Percentiles rank a stretch among this genome's conserved stretches.
Conservation (phyloP, 495 filamentous ascomycete genomes). For the Tuber umbilicatum region DNA sequence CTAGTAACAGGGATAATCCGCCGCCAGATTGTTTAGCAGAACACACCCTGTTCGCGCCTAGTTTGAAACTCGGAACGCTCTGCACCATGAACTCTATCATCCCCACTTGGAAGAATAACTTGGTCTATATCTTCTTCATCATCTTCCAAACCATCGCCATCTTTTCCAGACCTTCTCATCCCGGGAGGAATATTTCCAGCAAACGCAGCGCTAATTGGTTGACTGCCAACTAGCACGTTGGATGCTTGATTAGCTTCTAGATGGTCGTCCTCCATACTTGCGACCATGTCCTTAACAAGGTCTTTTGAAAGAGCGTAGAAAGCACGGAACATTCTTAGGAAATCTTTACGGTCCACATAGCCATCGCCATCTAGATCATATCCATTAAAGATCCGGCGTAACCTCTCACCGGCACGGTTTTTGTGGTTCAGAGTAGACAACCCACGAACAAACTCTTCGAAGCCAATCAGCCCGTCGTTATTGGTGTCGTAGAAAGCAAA, state of each 20-base stretch:
- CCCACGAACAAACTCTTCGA: slow-evolving; percentile 80
- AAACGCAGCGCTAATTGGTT: slow-evolving; percentile 70
- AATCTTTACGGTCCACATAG: slow-evolving; percentile 79
- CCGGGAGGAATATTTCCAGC: slow-evolving; percentile 56
- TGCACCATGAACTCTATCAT: slow-evolving; percentile 17
- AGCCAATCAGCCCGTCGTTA: slow-evolving; percentile 81
- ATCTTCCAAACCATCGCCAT: slow-evolving; percentile 12
- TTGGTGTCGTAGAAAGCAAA: slow-evolving; percentile 95
- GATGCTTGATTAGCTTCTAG: slow-evolving; percentile 64
- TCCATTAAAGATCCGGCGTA: slow-evolving; percentile 71
- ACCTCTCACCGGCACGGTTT: slow-evolving; percentile 53
- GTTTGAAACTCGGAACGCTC: slow-evolving; percentile 4
- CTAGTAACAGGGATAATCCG: neutral
- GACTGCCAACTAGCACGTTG: slow-evolving; percentile 64
- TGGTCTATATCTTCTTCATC: slow-evolving; percentile 14
- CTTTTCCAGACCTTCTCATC: slow-evolving; percentile 15
- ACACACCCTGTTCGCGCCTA: neutral
- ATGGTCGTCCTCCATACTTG: slow-evolving; percentile 71
- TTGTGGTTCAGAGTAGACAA: slow-evolving; percentile 75
- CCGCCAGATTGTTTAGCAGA: neutral
- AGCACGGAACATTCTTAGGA: slow-evolving; percentile 81
- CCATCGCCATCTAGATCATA: slow-evolving; percentile 91
- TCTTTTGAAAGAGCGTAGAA: slow-evolving; percentile 82
- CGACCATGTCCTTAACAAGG: slow-evolving; percentile 74
- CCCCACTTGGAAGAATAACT: slow-evolving; percentile 26